Percentiles rank a stretch among this genome's conserved stretches.
These are phyloP conservation scores for Phytophthora ramorum DNA, from an alignment of 352 stramenopile genomes.

Conservation along the genomic window DNA sequence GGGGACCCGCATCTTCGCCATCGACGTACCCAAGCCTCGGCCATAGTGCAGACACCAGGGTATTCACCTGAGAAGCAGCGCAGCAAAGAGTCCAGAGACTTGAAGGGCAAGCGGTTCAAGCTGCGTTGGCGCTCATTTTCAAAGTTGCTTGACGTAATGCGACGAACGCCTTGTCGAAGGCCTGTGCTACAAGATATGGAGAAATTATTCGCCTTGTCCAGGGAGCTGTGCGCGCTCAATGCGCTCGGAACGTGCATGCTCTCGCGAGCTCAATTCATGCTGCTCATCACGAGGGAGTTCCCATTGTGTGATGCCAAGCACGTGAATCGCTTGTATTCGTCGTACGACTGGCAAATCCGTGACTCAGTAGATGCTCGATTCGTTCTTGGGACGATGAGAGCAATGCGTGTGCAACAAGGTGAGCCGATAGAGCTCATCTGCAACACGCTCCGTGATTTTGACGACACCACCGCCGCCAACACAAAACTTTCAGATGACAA, in stretches of 20 bases:
- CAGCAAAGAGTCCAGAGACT: conserved; percentile 40
- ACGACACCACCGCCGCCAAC: conserved; percentile 32
- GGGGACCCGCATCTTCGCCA: conserved; percentile 23
- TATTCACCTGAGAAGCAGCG: conserved; percentile 52
- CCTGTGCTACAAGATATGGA: conserved; percentile 75
- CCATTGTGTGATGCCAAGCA: conserved; percentile 47
- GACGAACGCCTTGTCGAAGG: conserved; percentile 56
- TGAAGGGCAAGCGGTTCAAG: conserved; percentile 44
- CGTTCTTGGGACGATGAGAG: conserved; percentile 56
- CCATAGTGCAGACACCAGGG: conserved; percentile 56
- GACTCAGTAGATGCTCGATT: conserved; percentile 63
- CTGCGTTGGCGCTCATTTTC: conserved; percentile 60
- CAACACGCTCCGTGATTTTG: conserved; percentile 54
- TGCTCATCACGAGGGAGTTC: conserved; percentile 58
- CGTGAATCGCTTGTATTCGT: conserved; percentile 68
- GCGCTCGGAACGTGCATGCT: conserved; percentile 36
- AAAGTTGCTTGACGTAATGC: conserved; percentile 60
- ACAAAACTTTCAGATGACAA: conserved; percentile 17
- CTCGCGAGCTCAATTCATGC: conserved; percentile 55
- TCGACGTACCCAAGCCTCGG: conserved; percentile 40
- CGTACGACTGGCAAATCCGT: conserved; percentile 56
- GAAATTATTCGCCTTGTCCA: conserved; percentile 58
- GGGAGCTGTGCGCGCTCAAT: conserved; percentile 60
- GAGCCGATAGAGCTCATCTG: conserved; percentile 57
- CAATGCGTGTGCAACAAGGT: conserved; percentile 65